phyloP scores from a whole-genome alignment of 2,329 filamentous ascomycete genomes.

The Claviceps sp. region DNA sequence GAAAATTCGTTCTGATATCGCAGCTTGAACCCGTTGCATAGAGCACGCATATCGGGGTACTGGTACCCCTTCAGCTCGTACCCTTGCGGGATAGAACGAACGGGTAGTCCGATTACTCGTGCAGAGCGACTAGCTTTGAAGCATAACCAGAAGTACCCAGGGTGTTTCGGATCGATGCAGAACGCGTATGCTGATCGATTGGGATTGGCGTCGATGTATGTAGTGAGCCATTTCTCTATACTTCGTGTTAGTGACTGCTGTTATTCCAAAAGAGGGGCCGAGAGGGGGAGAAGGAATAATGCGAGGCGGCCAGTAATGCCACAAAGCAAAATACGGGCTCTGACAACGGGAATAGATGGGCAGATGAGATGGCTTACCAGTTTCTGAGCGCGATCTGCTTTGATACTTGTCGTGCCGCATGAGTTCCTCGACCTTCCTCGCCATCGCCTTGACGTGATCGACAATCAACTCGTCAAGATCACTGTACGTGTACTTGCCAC shows the following conservation, averaged over 20 bases:
- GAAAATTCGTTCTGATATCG: conserved; percentile 54
- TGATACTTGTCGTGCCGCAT: conserved; percentile 92
- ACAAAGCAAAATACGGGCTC: too few relatives aligned
- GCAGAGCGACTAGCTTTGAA: conserved; percentile 82
- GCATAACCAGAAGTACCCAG: conserved; percentile 89
- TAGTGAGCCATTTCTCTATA: conserved; percentile 84
- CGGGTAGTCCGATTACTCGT: conserved; percentile 62
- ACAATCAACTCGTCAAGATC: conserved; percentile 97
- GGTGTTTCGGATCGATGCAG: conserved; percentile 82
- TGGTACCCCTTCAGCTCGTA: conserved; percentile 80
- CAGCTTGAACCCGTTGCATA: conserved; percentile 96
- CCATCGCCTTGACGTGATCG: conserved; percentile 95
- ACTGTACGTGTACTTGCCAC: conserved; percentile 79
- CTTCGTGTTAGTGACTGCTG: conserved; percentile 2
- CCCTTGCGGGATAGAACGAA: conserved; percentile 84
- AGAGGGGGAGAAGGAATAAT: not conserved
- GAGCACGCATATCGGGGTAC: conserved; percentile 86
- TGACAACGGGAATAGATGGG: too few relatives aligned
- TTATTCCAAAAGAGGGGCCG: conserved; percentile 22
- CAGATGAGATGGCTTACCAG: conserved; percentile 49
- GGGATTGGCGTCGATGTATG: conserved; percentile 92
- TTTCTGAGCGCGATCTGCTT: conserved; percentile 62
- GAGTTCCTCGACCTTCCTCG: conserved; percentile 92
- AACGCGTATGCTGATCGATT: conserved; percentile 89
- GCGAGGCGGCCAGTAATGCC: too few relatives aligned